These are phyloP conservation scores for Trypanosoma platydactyli DNA, from an alignment of 208 protist genomes.

Conservation along the genomic window DNA sequence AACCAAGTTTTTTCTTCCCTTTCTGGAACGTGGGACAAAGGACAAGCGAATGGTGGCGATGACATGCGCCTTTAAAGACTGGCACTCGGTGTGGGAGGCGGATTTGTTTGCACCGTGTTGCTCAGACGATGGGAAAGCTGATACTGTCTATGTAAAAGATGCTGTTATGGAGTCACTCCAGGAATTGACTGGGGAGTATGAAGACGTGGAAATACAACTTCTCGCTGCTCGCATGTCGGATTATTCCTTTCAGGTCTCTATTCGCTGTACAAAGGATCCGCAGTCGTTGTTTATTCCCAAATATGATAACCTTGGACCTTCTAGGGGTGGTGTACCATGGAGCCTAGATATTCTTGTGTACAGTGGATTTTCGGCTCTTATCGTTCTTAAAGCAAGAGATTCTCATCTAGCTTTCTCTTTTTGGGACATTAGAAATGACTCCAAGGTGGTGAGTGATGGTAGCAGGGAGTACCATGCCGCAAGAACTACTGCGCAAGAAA, in stretches of 20 bases:
- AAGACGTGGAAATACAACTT: constrained; percentile 33
- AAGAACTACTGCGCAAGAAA: constrained; percentile 16
- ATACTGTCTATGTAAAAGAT: constrained; percentile 45
- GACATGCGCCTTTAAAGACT: constrained; percentile 27
- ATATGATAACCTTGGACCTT: constrained; percentile 8
- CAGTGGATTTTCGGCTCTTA: constrained; percentile 31
- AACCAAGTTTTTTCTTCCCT: constrained; percentile 41
- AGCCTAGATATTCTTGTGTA: constrained; percentile 49
- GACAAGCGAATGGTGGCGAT: constrained; percentile 25
- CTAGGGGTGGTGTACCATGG: constrained; percentile 26
- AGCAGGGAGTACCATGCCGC: constrained; percentile 33
- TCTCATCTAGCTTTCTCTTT: constrained; percentile 35
- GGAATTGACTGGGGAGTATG: constrained; percentile 25
- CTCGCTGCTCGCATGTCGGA: constrained; percentile 46
- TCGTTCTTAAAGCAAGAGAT: constrained; percentile 45
- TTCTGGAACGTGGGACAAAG: constrained; percentile 23
- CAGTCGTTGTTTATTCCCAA: constrained; percentile 21
- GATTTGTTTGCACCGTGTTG: constrained; percentile 21
- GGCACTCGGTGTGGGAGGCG: constrained; percentile 12
- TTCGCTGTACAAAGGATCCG: constrained; percentile 22
- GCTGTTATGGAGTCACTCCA: constrained; percentile 25
- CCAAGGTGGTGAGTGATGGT: constrained; percentile 25
- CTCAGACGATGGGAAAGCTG: not conserved
- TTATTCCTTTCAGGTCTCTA: constrained; percentile 46
- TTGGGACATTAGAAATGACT: constrained; percentile 31